Conservation (phyloP, 129 eudicot genomes). For the Lactuca sativa region DNA sequence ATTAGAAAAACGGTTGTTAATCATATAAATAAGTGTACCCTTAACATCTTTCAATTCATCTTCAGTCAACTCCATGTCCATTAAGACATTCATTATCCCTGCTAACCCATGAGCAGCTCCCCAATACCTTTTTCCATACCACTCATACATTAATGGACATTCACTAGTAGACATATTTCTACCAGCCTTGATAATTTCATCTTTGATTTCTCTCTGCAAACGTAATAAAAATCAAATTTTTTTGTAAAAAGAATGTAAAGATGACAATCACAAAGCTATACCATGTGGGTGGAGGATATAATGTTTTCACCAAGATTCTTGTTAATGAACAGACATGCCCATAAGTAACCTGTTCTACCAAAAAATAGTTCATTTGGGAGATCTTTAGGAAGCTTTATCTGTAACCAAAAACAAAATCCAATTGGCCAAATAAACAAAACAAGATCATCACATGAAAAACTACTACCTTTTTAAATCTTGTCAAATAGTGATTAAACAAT, state of each 20-base stretch:
- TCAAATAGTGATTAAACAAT: constrained; percentile 49
- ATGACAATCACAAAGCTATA: constrained; percentile 8
- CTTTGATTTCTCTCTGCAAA: constrained; percentile 52
- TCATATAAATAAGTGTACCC: constrained; percentile 63
- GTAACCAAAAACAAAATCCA: constrained; percentile 1
- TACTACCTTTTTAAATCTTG: constrained; percentile 57
- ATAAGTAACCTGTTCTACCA: constrained; percentile 79
- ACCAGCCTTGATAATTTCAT: constrained; percentile 61
- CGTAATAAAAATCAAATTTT: not conserved
- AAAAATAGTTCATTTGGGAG: constrained; percentile 70
- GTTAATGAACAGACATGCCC: constrained; percentile 79
- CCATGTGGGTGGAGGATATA: constrained; percentile 58
- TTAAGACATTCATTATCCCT: constrained; percentile 74
- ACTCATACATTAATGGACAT: constrained; percentile 80
- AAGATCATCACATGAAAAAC: not conserved
- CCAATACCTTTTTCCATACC: constrained; percentile 89
- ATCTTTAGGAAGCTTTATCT: constrained; percentile 62
- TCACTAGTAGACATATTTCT: constrained; percentile 45
- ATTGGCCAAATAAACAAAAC: not conserved
- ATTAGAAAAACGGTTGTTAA: constrained; percentile 57
- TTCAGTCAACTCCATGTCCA: constrained; percentile 59
- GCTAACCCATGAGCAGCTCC: constrained; percentile 97
- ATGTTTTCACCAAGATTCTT: constrained; percentile 66
- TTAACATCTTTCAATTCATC: constrained; percentile 68
- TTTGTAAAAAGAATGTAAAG: not conserved